These are phyloP conservation scores for Kwoniella dejecticola DNA, from an alignment of 768 basidiomycete genomes.

Conservation along the genomic window DNA sequence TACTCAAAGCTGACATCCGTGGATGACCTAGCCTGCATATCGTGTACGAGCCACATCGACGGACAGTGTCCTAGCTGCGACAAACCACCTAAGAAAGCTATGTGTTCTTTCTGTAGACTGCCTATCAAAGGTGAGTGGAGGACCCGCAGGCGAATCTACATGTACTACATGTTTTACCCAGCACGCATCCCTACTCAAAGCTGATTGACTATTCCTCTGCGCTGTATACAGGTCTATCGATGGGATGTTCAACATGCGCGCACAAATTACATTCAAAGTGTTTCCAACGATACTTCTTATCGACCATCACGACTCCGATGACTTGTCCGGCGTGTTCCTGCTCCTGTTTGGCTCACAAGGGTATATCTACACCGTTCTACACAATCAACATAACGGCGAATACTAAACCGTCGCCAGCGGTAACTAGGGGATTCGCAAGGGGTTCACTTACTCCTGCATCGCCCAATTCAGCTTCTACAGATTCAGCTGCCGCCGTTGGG, in stretches of 20 bases:
- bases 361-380: constrained; percentile 23
- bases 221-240: constrained; percentile 32
- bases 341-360: constrained; percentile 26
- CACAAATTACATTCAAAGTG: constrained; percentile 42
- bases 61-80: constrained; percentile 36
- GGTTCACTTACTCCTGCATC: constrained; percentile 12
- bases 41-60: constrained; percentile 18
- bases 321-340: constrained; percentile 39
- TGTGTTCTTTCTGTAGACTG: constrained; percentile 49
- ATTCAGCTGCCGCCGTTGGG: background rate
- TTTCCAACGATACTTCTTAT: constrained; percentile 24
- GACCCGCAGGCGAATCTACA: too few relatives aligned
- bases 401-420: constrained; percentile 1
- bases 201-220: too few relatives aligned
- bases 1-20: constrained; percentile 1
- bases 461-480: background rate
- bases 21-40: constrained; percentile 22
- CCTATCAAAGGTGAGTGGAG: constrained; percentile 49
- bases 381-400: background rate
- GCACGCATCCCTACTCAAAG: background rate
- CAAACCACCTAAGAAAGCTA: constrained; percentile 13
- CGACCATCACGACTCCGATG: background rate
- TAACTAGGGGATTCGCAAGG: constrained; percentile 17
- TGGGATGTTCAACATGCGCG: constrained; percentile 35
- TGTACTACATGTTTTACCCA: too few relatives aligned